Conservation (phyloP, 2,329 filamentous ascomycete genomes). For the Ophiostoma tasmaniense region DNA sequence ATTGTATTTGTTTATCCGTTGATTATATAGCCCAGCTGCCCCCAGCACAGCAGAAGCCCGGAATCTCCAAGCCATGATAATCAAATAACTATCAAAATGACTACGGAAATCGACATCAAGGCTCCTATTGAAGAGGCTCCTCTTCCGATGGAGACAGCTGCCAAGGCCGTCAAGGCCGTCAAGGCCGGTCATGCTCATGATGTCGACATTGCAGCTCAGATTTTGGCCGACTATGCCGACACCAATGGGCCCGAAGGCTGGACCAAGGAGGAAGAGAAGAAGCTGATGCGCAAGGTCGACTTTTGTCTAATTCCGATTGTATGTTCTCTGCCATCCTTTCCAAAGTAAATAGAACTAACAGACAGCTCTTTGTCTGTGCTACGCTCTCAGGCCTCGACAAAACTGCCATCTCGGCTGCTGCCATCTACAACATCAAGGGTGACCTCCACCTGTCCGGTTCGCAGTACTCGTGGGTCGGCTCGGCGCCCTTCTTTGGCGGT, state of each 20-base stretch:
- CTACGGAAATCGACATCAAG: not conserved
- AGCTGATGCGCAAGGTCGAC: slow-evolving; percentile 20
- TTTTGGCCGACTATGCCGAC: slow-evolving; percentile 23
- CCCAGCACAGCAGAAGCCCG: too few relatives aligned
- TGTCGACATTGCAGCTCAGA: slow-evolving; percentile 25
- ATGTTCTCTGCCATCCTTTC: slow-evolving; percentile 13
- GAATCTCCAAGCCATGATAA: not conserved
- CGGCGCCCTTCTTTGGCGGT: slow-evolving; percentile 23
- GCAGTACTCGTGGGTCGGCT: slow-evolving; percentile 25
- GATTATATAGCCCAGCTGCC: not conserved
- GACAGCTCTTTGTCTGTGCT: slow-evolving; percentile 15
- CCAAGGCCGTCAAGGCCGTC: slow-evolving; percentile 21
- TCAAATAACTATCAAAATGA: not conserved
- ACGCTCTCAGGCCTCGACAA: slow-evolving; percentile 21
- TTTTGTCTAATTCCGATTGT: slow-evolving; percentile 21
- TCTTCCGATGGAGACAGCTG: not conserved
- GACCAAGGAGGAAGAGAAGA: slow-evolving; percentile 20
- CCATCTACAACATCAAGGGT: slow-evolving; percentile 23
- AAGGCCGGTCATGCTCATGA: slow-evolving; percentile 23
- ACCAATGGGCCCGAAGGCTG: slow-evolving; percentile 17
- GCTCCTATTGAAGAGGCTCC: not conserved
- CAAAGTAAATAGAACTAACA: slow-evolving; percentile 7
- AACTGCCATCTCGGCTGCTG: slow-evolving; percentile 23
- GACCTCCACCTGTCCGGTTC: slow-evolving; percentile 22
- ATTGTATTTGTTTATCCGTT: not conserved